These are phyloP conservation scores for Dactylellina drechsleri DNA, from an alignment of 2,329 filamentous ascomycete species.

Conservation along the genomic window DNA sequence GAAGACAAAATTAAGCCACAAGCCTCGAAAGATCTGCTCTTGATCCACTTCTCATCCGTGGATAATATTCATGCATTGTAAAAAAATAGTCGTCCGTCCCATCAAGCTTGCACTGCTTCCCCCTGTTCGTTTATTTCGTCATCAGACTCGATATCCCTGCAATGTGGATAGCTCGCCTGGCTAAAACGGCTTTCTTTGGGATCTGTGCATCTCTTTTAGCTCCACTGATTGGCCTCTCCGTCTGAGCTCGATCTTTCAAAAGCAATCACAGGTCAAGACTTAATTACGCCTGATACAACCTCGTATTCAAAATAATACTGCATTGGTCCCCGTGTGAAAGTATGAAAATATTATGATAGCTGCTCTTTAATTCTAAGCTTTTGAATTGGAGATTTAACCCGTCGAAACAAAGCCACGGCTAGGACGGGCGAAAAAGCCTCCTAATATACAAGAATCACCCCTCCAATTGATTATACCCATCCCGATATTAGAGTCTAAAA, in stretches of 20 bases:
- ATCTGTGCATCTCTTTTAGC: constrained; percentile 14
- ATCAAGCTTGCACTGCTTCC: constrained; percentile 4
- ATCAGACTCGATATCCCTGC: constrained; percentile 4
- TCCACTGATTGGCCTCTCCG: too few species aligned
- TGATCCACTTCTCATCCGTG: not conserved
- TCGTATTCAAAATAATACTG: too few species aligned
- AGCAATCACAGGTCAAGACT: not conserved
- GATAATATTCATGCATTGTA: not conserved
- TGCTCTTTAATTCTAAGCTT: too few species aligned
- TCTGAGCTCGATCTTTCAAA: not conserved
- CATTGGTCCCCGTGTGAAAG: too few species aligned
- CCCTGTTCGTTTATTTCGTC: constrained; percentile 47
- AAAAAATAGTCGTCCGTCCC: constrained; percentile 6
- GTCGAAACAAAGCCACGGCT: too few species aligned
- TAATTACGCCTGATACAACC: too few species aligned
- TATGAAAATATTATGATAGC: too few species aligned
- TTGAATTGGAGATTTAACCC: too few species aligned
- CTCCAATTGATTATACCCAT: too few species aligned
- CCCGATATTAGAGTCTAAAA: not conserved
- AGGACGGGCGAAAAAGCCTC: too few species aligned
- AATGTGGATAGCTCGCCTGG: constrained; percentile 31
- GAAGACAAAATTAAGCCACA: too few species aligned
- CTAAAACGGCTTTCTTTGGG: constrained; percentile 29
- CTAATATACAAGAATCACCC: too few species aligned
- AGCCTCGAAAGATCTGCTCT: not conserved